Conservation (phyloP, 257 asterid genomes). For the Plantago elongata region DNA sequence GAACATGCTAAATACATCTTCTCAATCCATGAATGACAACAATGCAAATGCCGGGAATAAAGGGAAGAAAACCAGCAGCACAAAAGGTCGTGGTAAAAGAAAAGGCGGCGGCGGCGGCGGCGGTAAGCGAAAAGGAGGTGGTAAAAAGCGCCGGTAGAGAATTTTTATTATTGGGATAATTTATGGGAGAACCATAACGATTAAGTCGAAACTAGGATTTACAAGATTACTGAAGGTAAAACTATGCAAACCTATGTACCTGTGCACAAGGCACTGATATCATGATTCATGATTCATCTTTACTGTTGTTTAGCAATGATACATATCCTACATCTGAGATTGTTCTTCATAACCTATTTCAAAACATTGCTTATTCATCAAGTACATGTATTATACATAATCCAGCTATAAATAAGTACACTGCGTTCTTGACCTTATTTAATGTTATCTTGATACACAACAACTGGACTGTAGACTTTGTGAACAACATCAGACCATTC, state of each 20-base stretch:
- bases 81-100: constrained; percentile 46
- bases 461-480: constrained; percentile 7
- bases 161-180: no score
- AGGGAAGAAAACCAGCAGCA: constrained; percentile 55
- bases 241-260: no score
- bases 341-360: not conserved
- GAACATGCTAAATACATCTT: constrained; percentile 44
- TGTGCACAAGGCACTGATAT: no score
- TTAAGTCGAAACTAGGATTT: no score
- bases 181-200: no score
- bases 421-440: not conserved
- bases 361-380: not conserved
- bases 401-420: not conserved
- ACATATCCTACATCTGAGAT: not conserved
- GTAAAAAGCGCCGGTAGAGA: constrained; percentile 48
- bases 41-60: constrained; percentile 21
- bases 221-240: no score
- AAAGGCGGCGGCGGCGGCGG: constrained; percentile 11
- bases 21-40: constrained; percentile 29
- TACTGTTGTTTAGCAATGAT: no score
- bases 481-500: constrained; percentile 21
- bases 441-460: not conserved
- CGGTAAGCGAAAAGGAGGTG: constrained; percentile 42
- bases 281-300: no score
- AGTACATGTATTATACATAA: not conserved